Conservation (phyloP, 1,139 yeast genomes). For the Nematodospora anomalae region DNA sequence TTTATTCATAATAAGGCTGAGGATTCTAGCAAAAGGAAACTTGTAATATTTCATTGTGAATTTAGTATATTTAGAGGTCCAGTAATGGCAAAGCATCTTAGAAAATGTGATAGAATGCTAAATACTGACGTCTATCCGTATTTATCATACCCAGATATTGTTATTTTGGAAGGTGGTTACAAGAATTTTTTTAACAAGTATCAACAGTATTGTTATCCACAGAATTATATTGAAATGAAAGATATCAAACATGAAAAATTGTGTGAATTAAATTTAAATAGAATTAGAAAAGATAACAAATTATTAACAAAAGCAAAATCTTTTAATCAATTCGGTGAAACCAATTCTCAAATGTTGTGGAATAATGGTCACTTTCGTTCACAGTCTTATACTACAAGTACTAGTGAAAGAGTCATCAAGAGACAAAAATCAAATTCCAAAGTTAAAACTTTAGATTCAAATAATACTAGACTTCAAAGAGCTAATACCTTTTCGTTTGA, state of each 20-base stretch:
- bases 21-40: constrained; percentile 26
- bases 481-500: constrained; percentile 20
- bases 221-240: constrained; percentile 84
- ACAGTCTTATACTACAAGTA: constrained; percentile 33
- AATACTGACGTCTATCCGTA: constrained; percentile 78
- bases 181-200: constrained; percentile 65
- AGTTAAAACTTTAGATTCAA: constrained; percentile 8
- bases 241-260: constrained; percentile 63
- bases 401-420: constrained; percentile 37
- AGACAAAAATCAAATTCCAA: constrained; percentile 32
- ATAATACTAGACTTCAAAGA: constrained; percentile 17
- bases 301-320: constrained; percentile 35
- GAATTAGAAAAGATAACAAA: constrained; percentile 62
- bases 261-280: constrained; percentile 72
- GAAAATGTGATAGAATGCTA: constrained; percentile 76
- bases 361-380: constrained; percentile 19
- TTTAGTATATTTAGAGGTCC: constrained; percentile 93
- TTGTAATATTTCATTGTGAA: constrained; percentile 90
- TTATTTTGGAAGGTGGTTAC: constrained; percentile 90
- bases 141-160: constrained; percentile 82
- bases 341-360: constrained; percentile 3
- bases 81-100: constrained; percentile 79
- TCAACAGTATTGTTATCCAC: constrained; percentile 64
- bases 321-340: constrained; percentile 24
- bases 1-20: constrained; percentile 26